Base-by-base conservation (phyloP, 441 rosid genomes). In the Codiaeum variegatum region DNA sequence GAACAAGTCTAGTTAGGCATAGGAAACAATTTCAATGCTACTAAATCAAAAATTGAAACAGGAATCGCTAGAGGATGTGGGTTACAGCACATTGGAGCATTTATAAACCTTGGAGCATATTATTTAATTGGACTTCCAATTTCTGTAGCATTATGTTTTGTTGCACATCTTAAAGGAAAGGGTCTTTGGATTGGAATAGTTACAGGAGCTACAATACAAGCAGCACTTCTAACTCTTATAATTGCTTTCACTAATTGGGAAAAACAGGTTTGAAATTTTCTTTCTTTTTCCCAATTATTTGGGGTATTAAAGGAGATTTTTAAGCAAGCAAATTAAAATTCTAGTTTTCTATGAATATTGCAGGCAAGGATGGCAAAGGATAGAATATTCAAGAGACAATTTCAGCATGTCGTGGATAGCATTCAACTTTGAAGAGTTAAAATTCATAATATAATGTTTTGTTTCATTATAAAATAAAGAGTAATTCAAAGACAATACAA, bases 21-120 rank as follows among this genome's bases (percentile, higher is more conserved):
- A n/a, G n/a, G n/a, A 36, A 36, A 36, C 38, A 36, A 36, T 36
- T 38, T 38, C 42, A 38, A 38, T 40, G 11, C 13, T 38, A 9
- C 44, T 38, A 38, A 38, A 8, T 7, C 11, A 7, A 38, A 38
- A 6, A 6, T 36, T 36, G 31, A 26, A 70, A 47, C 69, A 84
- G 92, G 92, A 70, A 73, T 88, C 19, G 88, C 85, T 5, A 85
- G 82, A 77, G 91, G 90, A 73, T 42, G 81, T 38, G 91, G 96
- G 16, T 85, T 88, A 91, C 90, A 90, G 66, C 76, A 73, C 13
- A 67, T 86, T 26, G 91, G 87, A 16, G 90, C 82, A 2, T 83
- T 76, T 46, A 63, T 83, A 21, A 88, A 84, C 71, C 73, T 88
- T 8, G 89, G 85, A 44, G 85, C 96, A 6, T 90, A 78, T 78